Evolutionary conservation across 164 flowering plant genomes (phyloP), one percentile per base, ranked within the genome.

Genomic region (Dillenia turbinata): DNA sequence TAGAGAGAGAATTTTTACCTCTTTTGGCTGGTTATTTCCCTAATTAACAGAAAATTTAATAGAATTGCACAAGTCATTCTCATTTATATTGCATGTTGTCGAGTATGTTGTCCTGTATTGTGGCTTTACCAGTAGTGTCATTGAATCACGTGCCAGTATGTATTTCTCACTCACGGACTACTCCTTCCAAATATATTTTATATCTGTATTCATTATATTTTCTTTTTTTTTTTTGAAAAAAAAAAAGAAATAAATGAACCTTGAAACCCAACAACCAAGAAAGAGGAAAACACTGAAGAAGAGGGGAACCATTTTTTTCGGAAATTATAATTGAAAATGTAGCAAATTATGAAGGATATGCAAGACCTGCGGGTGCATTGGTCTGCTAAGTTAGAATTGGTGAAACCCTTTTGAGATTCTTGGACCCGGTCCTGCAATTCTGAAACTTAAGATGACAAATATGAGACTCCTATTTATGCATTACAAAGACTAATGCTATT

Each of bases 121-220:
- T 5, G 68, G 57, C 57, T 9, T 44, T 10, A 52, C 17, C 3
- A 65, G 12, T 14, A 65, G 15, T n/a, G 57, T 44, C 44, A 59
- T 53, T 0, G 69, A 59, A 59, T 66, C 59, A 17, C 69, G 58
- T 12, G 69, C 69, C 47, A 65, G 57, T 12, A 65, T 58, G 49
- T 65, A 65, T 10, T 65, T 65, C 43, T 65, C 57, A 8, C 68
- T 66, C 8, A 66, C 69, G 0, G 69, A 66, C 69, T 1, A 9
- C 7, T 51, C 63, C 69, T 44, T 66, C 69, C 4, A 66, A 33
- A 33, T 66, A 66, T 10, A 66, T 59, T 50, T 66, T 66, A 26
- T 66, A 66, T 52, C 69, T 66, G 14, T 9, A 43, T 11, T 14
- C 8, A 19, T 19, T 19, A 19, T 19, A 19, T 19, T 19, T 19